These are phyloP conservation scores for Prunus mume DNA, from an alignment of 306 rosid genomes.

Conservation along the genomic window DNA sequence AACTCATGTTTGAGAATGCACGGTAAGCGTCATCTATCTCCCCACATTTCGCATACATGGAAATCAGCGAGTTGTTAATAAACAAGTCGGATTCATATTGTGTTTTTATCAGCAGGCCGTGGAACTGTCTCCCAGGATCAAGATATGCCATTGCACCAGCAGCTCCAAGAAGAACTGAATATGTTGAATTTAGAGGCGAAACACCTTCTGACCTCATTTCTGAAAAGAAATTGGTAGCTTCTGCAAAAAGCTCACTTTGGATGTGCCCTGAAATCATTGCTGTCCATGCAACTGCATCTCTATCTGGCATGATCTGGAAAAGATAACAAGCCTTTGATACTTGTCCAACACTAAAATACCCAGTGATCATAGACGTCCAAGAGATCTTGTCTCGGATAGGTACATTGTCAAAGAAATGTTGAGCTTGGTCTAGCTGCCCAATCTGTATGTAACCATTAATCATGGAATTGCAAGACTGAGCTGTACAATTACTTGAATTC, in stretches of 20 bases:
- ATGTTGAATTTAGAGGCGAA: conserved; percentile 49
- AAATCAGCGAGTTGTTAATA: conserved; percentile 64
- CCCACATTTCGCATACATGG: conserved; percentile 86
- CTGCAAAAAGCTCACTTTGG: conserved; percentile 55
- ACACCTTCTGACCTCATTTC: conserved; percentile 54
- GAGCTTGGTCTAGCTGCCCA: conserved; percentile 38
- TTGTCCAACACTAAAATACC: conserved; percentile 53
- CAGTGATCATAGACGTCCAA: conserved; percentile 62
- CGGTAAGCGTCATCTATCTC: conserved; percentile 51
- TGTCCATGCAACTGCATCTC: conserved; percentile 72
- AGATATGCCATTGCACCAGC: conserved; percentile 74
- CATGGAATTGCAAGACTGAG: conserved; percentile 59
- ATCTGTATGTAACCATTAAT: conserved; percentile 57
- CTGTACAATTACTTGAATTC: conserved; percentile 21
- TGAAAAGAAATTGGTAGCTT: conserved; percentile 48
- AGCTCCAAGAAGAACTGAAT: conserved; percentile 68
- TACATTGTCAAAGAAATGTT: conserved; percentile 42
- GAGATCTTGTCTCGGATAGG: conserved; percentile 51
- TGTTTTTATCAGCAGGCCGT: conserved; percentile 56
- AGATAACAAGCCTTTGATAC: conserved; percentile 50
- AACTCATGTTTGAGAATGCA: conserved; percentile 56
- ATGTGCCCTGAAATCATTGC: conserved; percentile 63
- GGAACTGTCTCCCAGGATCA: conserved; percentile 67
- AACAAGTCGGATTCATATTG: conserved; percentile 44
- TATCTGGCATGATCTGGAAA: conserved; percentile 56